phyloP scores from a whole-genome alignment of 805 yeast genomes.

The Scheffersomyces coipomensis region DNA sequence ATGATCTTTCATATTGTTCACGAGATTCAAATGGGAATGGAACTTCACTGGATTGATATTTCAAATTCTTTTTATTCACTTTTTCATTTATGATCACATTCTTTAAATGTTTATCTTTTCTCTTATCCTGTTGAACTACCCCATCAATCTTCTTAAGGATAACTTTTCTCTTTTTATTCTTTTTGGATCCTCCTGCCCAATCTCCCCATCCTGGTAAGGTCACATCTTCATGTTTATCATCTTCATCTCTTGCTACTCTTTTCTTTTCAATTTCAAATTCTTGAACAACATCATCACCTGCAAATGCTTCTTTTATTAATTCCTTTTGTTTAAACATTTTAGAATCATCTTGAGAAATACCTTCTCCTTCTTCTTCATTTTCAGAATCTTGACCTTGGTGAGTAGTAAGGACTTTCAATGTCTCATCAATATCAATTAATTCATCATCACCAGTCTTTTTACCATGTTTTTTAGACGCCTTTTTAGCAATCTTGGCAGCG shows the following conservation, averaged over 20 bases:
- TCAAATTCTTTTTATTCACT: slow-evolving; percentile 77
- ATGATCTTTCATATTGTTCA: slow-evolving; percentile 92
- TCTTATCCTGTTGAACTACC: slow-evolving; percentile 63
- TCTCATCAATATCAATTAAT: slow-evolving; percentile 50
- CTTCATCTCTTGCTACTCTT: slow-evolving; percentile 69
- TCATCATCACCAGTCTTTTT: slow-evolving; percentile 23
- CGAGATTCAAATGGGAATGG: slow-evolving; percentile 92
- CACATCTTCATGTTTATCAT: slow-evolving; percentile 79
- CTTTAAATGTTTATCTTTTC: slow-evolving; percentile 73
- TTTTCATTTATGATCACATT: slow-evolving; percentile 89
- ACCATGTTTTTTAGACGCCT: slow-evolving; percentile 26
- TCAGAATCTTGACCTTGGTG: slow-evolving; percentile 31
- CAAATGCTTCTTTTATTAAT: slow-evolving; percentile 87
- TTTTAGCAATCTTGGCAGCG: slow-evolving; percentile 38
- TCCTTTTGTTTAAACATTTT: slow-evolving; percentile 76
- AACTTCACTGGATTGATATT: slow-evolving; percentile 84
- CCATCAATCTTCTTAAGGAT: slow-evolving; percentile 75
- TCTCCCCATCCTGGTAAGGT: slow-evolving; percentile 98
- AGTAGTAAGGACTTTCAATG: slow-evolving; percentile 35
- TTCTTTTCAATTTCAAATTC: slow-evolving; percentile 80
- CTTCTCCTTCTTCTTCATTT: slow-evolving; percentile 30
- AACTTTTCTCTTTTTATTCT: slow-evolving; percentile 53
- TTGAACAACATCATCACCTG: slow-evolving; percentile 90
- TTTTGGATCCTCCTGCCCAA: slow-evolving; percentile 75
- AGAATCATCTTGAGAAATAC: slow-evolving; percentile 14